Percentiles rank a stretch among this genome's conserved stretches.
These are phyloP conservation scores for Aspergillus piperis DNA, from an alignment of 2,329 filamentous ascomycete genomes.

Conservation along the genomic window DNA sequence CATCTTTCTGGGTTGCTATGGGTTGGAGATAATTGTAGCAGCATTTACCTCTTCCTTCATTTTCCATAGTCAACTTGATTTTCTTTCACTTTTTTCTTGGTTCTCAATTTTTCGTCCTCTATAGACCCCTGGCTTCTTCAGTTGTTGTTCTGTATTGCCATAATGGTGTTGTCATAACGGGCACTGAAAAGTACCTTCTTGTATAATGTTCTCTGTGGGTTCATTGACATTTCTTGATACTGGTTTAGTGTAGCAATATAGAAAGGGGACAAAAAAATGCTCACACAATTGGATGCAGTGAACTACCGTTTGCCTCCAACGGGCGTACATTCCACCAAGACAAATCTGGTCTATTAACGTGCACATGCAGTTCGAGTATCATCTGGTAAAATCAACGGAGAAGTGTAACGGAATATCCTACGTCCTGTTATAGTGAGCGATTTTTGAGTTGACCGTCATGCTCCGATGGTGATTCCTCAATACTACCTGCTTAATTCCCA, in stretches of 20 bases:
- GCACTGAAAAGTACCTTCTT: neutral
- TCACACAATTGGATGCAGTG: neutral
- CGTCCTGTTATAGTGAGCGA: too few species aligned
- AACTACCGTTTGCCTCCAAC: neutral
- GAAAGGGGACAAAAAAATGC: conserved; percentile 4
- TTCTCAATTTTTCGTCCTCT: conserved; percentile 13
- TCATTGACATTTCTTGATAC: conserved; percentile 5
- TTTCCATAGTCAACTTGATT: conserved; percentile 26
- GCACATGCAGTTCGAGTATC: too few species aligned
- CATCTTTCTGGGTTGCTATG: conserved; percentile 30
- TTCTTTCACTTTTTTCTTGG: conserved; percentile 11
- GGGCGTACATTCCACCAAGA: too few species aligned
- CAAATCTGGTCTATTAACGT: too few species aligned
- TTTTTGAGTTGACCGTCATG: neutral
- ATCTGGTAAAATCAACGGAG: too few species aligned
- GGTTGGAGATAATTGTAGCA: conserved; percentile 27
- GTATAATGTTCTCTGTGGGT: neutral
- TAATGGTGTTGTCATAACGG: conserved; percentile 1
- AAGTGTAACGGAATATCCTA: too few species aligned
- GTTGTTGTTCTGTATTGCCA: neutral
- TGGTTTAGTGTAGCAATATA: conserved; percentile 8
- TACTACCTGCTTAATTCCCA: neutral
- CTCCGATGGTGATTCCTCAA: neutral
- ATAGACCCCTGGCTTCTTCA: conserved; percentile 16
- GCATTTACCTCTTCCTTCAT: conserved; percentile 20